Evolutionary conservation across 2,329 filamentous ascomycete genomes (phyloP).

Genomic region (Alternaria tenuissima): DNA sequence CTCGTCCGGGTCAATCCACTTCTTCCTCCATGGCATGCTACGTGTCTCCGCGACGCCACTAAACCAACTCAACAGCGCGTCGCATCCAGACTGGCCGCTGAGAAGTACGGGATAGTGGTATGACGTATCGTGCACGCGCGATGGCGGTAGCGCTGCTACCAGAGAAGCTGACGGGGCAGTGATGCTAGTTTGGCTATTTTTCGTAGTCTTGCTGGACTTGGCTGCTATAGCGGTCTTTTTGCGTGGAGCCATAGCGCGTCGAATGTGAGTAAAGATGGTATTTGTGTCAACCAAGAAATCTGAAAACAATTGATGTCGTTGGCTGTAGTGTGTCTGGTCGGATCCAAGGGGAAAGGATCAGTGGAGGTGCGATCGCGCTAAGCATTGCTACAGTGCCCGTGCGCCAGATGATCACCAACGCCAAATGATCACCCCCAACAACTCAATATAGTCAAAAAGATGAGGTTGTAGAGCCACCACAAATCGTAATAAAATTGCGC

Average conservation of each 20-base stretch:
- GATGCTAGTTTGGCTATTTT: slow-evolving; percentile 15
- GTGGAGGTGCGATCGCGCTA: slow-evolving; percentile 15
- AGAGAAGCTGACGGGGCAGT: slow-evolving; percentile 21
- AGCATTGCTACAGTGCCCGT: not conserved
- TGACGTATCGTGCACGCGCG: slow-evolving; percentile 32
- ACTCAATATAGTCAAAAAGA: too few relatives aligned
- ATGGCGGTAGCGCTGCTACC: slow-evolving; percentile 32
- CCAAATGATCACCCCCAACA: too few relatives aligned
- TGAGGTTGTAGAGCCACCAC: too few relatives aligned
- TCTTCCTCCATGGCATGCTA: slow-evolving; percentile 59
- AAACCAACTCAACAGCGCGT: slow-evolving; percentile 44
- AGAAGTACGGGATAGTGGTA: slow-evolving; percentile 47
- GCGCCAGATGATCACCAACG: too few relatives aligned
- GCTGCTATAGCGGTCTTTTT: slow-evolving; percentile 15
- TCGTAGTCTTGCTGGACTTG: slow-evolving; percentile 9
- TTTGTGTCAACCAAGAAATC: not conserved
- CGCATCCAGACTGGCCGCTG: slow-evolving; percentile 18
- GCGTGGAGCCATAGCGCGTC: slow-evolving; percentile 25
- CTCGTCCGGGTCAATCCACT: slow-evolving; percentile 61
- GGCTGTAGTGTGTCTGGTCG: not conserved
- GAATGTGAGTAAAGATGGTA: not conserved
- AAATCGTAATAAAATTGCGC: too few relatives aligned
- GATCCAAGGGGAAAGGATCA: not conserved
- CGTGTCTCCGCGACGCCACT: slow-evolving; percentile 39
- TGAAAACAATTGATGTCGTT: not conserved